Percentiles rank a stretch among this genome's conserved stretches.
Evolutionary conservation across 176 grass and related monocot genomes (phyloP).

Genomic region (Oryza meridionalis): DNA sequence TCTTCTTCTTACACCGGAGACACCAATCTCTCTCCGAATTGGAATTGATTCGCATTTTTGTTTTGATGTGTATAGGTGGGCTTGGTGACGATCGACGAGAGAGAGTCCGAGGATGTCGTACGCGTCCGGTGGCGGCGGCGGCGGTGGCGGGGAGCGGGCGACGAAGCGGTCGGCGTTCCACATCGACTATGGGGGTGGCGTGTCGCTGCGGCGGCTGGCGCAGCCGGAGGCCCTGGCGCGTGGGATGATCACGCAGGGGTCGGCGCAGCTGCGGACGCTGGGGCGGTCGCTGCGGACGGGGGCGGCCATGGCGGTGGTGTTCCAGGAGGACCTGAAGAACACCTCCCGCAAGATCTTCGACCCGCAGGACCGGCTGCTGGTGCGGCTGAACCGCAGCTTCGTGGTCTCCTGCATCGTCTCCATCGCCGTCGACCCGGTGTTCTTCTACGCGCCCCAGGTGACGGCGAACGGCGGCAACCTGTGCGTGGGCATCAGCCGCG

Average conservation of each 20-base stretch:
- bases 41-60: neutral
- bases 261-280: constrained; percentile 68
- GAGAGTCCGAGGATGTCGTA: constrained; percentile 55
- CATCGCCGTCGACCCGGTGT: constrained; percentile 84
- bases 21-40: neutral
- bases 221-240: constrained; percentile 51
- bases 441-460: constrained; percentile 68
- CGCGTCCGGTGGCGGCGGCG: constrained; percentile 19
- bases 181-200: constrained; percentile 43
- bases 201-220: constrained; percentile 47
- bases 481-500: constrained; percentile 71
- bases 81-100: constrained; percentile 46
- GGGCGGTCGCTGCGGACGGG: constrained; percentile 75
- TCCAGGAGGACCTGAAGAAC: constrained; percentile 87
- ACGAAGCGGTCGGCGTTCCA: constrained; percentile 49
- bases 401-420: constrained; percentile 74
- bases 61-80: constrained; percentile 18
- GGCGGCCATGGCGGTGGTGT: constrained; percentile 78
- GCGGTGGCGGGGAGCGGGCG: constrained; percentile 14
- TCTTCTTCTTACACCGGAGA: no score
- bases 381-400: constrained; percentile 71
- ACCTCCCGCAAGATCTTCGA: constrained; percentile 75
- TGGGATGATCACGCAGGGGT: constrained; percentile 57
- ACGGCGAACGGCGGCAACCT: constrained; percentile 37
- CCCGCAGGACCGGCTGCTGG: constrained; percentile 75